Evolutionary conservation across 495 filamentous ascomycete species (phyloP).

Genomic region (Cryomyces antarcticus): DNA sequence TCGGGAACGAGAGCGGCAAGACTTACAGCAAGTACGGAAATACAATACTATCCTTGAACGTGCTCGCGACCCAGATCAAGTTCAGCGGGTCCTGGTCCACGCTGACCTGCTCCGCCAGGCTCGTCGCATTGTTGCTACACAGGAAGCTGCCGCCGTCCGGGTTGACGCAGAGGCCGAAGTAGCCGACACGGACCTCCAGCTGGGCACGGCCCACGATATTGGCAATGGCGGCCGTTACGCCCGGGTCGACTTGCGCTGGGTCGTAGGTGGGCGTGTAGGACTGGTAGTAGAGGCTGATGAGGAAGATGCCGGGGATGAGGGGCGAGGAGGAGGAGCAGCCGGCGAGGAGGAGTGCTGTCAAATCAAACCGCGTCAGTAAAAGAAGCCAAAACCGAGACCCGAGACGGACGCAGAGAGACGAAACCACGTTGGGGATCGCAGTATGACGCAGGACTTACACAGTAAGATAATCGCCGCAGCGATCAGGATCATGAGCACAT

Average conservation of each 20-base stretch:
- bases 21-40: conserved; percentile 57
- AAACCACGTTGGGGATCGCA: neutral
- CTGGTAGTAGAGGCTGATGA: conserved; percentile 57
- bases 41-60: conserved; percentile 66
- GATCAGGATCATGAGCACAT: conserved; percentile 95
- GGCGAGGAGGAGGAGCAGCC: conserved; percentile 63
- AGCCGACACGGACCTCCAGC: conserved; percentile 50
- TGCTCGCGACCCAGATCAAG: conserved; percentile 57
- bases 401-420: neutral
- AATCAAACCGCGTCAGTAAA: conserved; percentile 4
- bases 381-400: neutral
- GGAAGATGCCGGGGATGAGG: conserved; percentile 58
- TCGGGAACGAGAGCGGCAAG: neutral
- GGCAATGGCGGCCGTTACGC: conserved; percentile 50
- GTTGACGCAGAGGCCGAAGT: conserved; percentile 61
- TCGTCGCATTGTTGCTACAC: conserved; percentile 60
- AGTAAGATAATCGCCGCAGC: conserved; percentile 84
- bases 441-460: conserved; percentile 38
- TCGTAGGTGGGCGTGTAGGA: conserved; percentile 42
- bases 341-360: conserved; percentile 50
- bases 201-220: conserved; percentile 49
- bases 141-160: conserved; percentile 49
- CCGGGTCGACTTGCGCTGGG: conserved; percentile 67
- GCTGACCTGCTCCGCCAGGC: conserved; percentile 44
- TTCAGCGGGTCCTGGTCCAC: conserved; percentile 63